Percentiles rank a stretch among this genome's conserved stretches.
phyloP scores from a whole-genome alignment of 345 rosid genomes.

The Noccaea bulbosa region DNA sequence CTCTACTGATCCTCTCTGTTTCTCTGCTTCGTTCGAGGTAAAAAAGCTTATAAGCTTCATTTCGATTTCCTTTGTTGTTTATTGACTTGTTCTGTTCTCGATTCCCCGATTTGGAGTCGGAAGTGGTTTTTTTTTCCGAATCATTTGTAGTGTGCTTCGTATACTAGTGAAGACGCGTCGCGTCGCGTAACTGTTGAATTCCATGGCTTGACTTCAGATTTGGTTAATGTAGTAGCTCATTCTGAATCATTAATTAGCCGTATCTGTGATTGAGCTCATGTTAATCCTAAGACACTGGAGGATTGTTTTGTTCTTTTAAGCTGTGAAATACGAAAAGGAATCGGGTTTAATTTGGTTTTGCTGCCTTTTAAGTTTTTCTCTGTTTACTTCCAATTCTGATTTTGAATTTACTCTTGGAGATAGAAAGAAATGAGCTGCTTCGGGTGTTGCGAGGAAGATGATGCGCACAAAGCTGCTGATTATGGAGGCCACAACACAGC shows the following conservation, averaged over 20 bases:
- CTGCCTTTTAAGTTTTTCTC: too few relatives aligned
- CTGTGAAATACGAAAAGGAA: too few relatives aligned
- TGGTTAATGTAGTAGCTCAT: background rate
- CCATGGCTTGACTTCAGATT: constrained; percentile 4
- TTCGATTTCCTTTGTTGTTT: background rate
- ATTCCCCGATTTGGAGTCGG: background rate
- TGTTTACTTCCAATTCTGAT: background rate
- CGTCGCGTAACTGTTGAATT: background rate
- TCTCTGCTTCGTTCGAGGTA: constrained; percentile 1
- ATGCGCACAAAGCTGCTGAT: constrained; percentile 67
- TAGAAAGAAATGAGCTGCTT: constrained; percentile 78
- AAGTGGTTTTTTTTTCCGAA: background rate
- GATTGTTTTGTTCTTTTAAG: too few relatives aligned
- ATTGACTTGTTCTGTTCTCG: background rate
- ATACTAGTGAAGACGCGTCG: background rate
- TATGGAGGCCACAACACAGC: constrained; percentile 60
- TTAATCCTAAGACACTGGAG: too few relatives aligned
- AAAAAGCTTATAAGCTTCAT: background rate
- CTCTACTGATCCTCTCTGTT: background rate
- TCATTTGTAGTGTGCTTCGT: background rate
- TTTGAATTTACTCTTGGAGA: background rate
- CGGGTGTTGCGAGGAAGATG: constrained; percentile 80
- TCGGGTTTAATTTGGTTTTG: too few relatives aligned
- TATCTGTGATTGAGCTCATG: background rate
- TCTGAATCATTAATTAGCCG: too few relatives aligned